Conservation (phyloP, 768 basidiomycete genomes). For the Suillus placidus region DNA sequence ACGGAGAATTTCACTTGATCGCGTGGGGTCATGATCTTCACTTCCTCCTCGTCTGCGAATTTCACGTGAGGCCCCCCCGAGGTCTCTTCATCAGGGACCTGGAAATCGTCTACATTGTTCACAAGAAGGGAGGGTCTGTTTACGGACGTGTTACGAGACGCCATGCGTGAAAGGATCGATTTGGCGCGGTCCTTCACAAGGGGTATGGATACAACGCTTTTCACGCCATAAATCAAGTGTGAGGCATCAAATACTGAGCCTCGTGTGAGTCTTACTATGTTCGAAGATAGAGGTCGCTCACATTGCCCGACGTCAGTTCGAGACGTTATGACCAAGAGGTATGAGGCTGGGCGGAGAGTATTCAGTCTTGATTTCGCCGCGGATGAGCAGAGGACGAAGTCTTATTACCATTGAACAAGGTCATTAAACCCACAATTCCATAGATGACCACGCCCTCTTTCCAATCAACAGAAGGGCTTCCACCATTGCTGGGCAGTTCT, state of each 20-base stretch:
- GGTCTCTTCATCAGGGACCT: conserved; percentile 15
- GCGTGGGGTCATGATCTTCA: conserved; percentile 47
- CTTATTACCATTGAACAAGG: conserved; percentile 65
- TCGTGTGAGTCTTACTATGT: neutral
- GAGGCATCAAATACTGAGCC: conserved; percentile 63
- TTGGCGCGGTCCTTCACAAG: conserved; percentile 66
- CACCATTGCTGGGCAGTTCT: conserved; percentile 43
- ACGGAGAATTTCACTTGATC: conserved; percentile 7
- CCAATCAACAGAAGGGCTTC: conserved; percentile 52
- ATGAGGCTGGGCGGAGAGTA: conserved; percentile 53
- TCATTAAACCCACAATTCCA: conserved; percentile 76
- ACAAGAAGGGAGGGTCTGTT: conserved; percentile 51
- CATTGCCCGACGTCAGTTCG: conserved; percentile 65
- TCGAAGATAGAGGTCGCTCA: conserved; percentile 37
- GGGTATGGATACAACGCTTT: conserved; percentile 71
- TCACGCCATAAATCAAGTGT: conserved; percentile 67
- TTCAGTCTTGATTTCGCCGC: neutral
- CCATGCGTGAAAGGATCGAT: conserved; percentile 52
- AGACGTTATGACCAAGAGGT: conserved; percentile 73
- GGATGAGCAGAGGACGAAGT: neutral
- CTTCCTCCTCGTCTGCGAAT: conserved; percentile 51
- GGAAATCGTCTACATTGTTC: conserved; percentile 26
- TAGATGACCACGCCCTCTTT: conserved; percentile 60
- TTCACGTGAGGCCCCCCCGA: conserved; percentile 46
- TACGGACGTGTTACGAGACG: conserved; percentile 48